Base-by-base conservation (phyloP, 768 basidiomycete species). In the Naganishia randhawae region DNA sequence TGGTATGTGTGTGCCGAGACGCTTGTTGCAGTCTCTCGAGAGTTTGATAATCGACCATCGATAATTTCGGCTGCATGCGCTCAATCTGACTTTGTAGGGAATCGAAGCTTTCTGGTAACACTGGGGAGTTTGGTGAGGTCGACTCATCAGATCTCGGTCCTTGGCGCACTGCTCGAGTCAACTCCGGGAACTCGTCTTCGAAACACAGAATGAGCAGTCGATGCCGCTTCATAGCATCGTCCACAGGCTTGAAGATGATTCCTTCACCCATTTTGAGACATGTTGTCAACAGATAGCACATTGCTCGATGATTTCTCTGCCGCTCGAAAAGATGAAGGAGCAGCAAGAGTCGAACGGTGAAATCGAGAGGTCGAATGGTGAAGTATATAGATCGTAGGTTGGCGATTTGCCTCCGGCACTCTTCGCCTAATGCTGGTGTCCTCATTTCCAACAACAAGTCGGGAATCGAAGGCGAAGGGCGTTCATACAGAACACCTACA, bases 291-390 rank as follows among this genome's bases (percentile, higher is more conserved):
- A 61, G 57, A 41, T 61, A n/a, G 22, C 14, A 11, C 57, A 61
- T 9, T 25, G 39, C 35, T 41, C 57, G 57, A 29, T 61, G 17
- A 16, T 41, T 61, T n/a, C 57, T 17, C 32, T 61, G 57, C 22
- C 33, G 35, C 37, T 61, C 57, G 25, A 61, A 29, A 22, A 61
- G 57, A 41, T 42, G 37, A 25, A 42, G 25, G 29, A 61, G 39
- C 57, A 61, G n/a, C 9, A 27, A 25, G 7, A 61, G 57, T 14
- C 57, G 57, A 29, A 61, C 6, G 1, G 25, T 41, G 57, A 22
- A 42, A 2, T 61, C 57, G 33, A 61, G 39, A 27, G 35, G 57
- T 6, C n/a, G 37, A 13, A 25, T 3, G 2, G 39, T 41, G 19
- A 25, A 41, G 1, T 4, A 25, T 42, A 41, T n/a, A 7, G 57